Percentiles rank a stretch among this genome's conserved stretches.
phyloP scores from a whole-genome alignment of 2,329 filamentous ascomycete genomes.

The Cercospora canescens region DNA sequence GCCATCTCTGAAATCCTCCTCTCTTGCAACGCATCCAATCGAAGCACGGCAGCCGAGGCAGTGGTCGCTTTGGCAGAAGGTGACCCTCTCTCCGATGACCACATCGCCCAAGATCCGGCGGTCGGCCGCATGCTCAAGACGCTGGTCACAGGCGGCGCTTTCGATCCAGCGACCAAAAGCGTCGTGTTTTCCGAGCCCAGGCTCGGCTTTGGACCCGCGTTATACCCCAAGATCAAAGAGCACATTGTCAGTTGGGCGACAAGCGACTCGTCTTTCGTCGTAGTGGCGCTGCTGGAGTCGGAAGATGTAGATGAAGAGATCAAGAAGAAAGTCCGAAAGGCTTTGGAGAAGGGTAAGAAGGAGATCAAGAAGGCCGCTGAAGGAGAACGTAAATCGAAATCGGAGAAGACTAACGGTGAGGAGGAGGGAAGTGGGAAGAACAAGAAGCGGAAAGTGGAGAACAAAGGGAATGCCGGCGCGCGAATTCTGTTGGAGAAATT shows the following conservation, averaged over 20 bases:
- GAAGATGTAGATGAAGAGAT: constrained; percentile 62
- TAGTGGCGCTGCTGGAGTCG: constrained; percentile 78
- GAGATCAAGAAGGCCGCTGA: constrained; percentile 66
- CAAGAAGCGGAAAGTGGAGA: constrained; percentile 31
- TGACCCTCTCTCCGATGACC: constrained; percentile 47
- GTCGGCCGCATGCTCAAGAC: constrained; percentile 87
- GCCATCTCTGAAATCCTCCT: constrained; percentile 82
- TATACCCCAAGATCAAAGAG: constrained; percentile 80
- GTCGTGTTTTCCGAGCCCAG: constrained; percentile 72
- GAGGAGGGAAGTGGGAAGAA: constrained; percentile 52
- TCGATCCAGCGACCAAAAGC: constrained; percentile 70
- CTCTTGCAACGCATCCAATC: constrained; percentile 62
- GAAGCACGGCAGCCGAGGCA: constrained; percentile 62
- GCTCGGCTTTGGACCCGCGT: constrained; percentile 73
- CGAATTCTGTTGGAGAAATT: constrained; percentile 44
- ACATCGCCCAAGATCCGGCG: constrained; percentile 62
- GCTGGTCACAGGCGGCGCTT: constrained; percentile 84
- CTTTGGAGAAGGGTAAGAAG: constrained; percentile 72
- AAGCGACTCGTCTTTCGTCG: constrained; percentile 80
- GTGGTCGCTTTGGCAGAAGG: constrained; percentile 50
- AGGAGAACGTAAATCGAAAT: constrained; percentile 60
- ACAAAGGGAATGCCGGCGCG: constrained; percentile 48
- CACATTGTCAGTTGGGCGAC: constrained; percentile 81
- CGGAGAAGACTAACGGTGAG: constrained; percentile 53
- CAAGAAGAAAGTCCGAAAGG: constrained; percentile 66